Evolutionary conservation across 129 eudicot species (phyloP).

Genomic region (Helianthus tuberosus): DNA sequence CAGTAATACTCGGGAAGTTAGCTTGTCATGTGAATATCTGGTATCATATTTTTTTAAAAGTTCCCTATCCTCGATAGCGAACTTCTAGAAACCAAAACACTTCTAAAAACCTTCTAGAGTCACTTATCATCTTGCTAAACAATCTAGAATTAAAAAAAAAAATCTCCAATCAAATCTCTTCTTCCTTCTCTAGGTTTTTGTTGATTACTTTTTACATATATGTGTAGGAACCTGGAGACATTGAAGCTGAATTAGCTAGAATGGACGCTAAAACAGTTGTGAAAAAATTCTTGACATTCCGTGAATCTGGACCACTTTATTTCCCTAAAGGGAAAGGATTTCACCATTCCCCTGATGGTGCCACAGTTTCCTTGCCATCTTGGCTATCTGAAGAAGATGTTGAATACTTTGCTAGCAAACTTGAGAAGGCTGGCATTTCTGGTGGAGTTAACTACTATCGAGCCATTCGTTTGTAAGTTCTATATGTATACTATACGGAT

Average conservation of each 20-base stretch:
- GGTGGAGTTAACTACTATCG: conserved; percentile 79
- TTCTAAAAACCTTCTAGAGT: too few species aligned
- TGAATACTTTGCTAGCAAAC: conserved; percentile 51
- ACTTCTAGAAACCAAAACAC: too few species aligned
- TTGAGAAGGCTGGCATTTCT: conserved; percentile 54
- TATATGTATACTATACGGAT: not conserved
- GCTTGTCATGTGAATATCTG: too few species aligned
- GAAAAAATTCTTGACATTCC: conserved; percentile 40
- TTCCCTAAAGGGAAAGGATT: conserved; percentile 55
- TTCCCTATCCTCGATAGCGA: too few species aligned
- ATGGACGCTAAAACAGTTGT: conserved; percentile 38
- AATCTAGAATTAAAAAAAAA: too few species aligned
- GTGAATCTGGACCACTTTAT: conserved; percentile 46
- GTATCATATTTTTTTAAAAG: too few species aligned
- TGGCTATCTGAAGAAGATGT: conserved; percentile 74
- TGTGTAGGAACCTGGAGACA: conserved; percentile 59
- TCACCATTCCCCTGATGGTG: conserved; percentile 30
- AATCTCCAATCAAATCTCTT: too few species aligned
- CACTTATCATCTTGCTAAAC: too few species aligned
- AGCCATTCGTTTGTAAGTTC: conserved; percentile 52
- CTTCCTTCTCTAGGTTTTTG: not conserved
- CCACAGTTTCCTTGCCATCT: conserved; percentile 44
- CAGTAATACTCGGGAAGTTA: too few species aligned
- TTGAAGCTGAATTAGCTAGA: conserved; percentile 54
- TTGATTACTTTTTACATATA: not conserved